Base-by-base conservation (phyloP, 305 asterid species). In the Fraxinus baroniana region DNA sequence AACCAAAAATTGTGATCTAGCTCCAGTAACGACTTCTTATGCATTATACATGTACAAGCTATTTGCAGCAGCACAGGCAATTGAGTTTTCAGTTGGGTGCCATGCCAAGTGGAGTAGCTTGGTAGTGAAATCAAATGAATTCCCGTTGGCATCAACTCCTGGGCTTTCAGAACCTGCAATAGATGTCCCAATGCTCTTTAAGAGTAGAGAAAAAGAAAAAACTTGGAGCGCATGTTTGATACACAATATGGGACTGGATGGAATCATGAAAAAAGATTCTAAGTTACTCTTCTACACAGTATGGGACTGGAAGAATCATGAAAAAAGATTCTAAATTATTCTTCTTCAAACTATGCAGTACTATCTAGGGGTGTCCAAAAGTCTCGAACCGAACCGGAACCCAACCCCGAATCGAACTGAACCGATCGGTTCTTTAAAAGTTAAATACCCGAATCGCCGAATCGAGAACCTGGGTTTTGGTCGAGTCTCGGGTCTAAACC, bases 41-140 rank as follows among this genome's bases (percentile, higher is more conserved):
- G 98, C 97, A 83, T 94, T 89, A 86, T 95, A 95, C 99, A 95
- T 95, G 85, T 95, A 95, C 96, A 95, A 86, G 91, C 99, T 95
- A 87, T 95, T 95, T 73, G 99, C 99, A 88, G 98, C 97, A 75
- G 99, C 99, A 88, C 99, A 95, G 44, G 99, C 99, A 66, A 95
- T 87, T 26, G 97, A 91, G 86, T 95, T 95, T 87, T 94, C 99
- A 24, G 96, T 85, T 64, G 99, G 99, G 79, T 95, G 99, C 99
- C 99, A 95, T 13, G 99, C 99, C 81, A 95, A 87, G 87, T 95
- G 99, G 89, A 95, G 98, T 85, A 95, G 86, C 87, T 95, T 95
- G 10, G 94, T 94, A 20, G 97, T 92, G 92, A 90, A 93, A 88
- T 95, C 99, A 39, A 94, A 93, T 24, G 97, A 89, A 78, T 93